A percentile compares a stretch with the other conserved stretches of the same genome.
These are phyloP conservation scores for Gentiana macrophylla DNA, from an alignment of 257 asterid species.

Conservation along the genomic window DNA sequence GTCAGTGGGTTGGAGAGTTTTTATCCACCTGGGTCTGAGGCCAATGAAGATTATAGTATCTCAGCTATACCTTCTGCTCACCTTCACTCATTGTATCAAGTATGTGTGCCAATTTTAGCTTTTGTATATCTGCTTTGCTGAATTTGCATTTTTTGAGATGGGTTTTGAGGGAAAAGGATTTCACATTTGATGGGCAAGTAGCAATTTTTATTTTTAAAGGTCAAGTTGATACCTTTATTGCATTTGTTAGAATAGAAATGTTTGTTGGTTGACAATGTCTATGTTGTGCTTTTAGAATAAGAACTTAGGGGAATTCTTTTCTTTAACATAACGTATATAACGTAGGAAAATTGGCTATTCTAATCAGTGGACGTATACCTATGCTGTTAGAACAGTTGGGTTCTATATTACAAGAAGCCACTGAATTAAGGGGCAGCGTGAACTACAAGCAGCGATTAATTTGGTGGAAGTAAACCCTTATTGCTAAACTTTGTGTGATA, in stretches of 20 bases:
- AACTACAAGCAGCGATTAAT: too few species aligned
- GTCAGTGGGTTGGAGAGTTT: constrained; percentile 73
- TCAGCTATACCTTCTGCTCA: constrained; percentile 41
- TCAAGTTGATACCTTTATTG: not conserved
- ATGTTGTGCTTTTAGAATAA: not conserved
- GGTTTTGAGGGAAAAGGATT: not conserved
- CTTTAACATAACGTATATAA: too few species aligned
- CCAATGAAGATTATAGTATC: constrained; percentile 24
- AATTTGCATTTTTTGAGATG: too few species aligned
- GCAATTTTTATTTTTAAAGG: not conserved
- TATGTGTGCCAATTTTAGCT: constrained; percentile 11
- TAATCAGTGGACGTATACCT: too few species aligned
- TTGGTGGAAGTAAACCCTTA: too few species aligned
- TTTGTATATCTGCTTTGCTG: too few species aligned
- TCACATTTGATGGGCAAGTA: not conserved
- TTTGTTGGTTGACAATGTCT: not conserved
- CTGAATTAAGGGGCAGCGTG: too few species aligned
- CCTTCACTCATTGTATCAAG: constrained; percentile 62
- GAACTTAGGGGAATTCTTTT: too few species aligned
- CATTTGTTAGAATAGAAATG: not conserved
- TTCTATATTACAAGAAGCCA: too few species aligned
- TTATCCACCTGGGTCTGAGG: constrained; percentile 44
- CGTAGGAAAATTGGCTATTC: too few species aligned
- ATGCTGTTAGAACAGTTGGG: too few species aligned
- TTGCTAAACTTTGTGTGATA: too few species aligned